A percentile compares a stretch with the other conserved stretches of the same genome.
These are phyloP conservation scores for Sporopachydermia cereana DNA, from an alignment of 1,139 yeast species.

Conservation along the genomic window DNA sequence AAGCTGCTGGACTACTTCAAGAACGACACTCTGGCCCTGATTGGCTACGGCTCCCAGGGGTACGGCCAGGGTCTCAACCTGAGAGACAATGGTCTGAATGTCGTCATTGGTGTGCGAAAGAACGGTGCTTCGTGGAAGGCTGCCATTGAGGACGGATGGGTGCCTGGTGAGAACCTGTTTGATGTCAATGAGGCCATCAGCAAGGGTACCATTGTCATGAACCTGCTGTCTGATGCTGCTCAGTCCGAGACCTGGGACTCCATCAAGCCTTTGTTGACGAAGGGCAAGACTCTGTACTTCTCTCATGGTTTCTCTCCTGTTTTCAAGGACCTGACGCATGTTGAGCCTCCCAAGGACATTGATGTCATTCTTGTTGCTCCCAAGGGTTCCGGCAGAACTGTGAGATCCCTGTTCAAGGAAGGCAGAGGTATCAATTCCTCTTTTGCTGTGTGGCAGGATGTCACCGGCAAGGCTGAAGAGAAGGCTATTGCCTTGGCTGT, in stretches of 20 bases:
- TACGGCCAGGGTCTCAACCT: constrained; percentile 99
- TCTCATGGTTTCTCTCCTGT: constrained; percentile 99
- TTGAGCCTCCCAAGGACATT: constrained; percentile 86
- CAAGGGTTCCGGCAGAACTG: constrained; percentile 99
- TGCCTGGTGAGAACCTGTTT: constrained; percentile 96
- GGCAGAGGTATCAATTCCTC: constrained; percentile 99
- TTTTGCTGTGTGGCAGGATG: constrained; percentile 97
- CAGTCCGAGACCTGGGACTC: constrained; percentile 96
- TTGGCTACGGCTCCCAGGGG: constrained; percentile 99
- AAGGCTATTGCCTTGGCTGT: constrained; percentile 97
- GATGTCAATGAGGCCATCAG: constrained; percentile 86
- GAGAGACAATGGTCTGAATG: constrained; percentile 97
- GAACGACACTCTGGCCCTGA: constrained; percentile 92
- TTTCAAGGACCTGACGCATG: constrained; percentile 93
- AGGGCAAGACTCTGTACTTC: constrained; percentile 96
- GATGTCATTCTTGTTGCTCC: constrained; percentile 99
- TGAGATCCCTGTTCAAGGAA: constrained; percentile 97
- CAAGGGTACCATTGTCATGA: constrained; percentile 92
- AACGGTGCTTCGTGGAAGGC: constrained; percentile 99
- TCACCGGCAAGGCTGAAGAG: constrained; percentile 98
- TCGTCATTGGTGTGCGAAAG: constrained; percentile 96
- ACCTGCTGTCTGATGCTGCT: constrained; percentile 97
- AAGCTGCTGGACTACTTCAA: constrained; percentile 92
- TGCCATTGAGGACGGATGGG: constrained; percentile 99
- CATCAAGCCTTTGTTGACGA: constrained; percentile 83